Evolutionary conservation across 768 basidiomycete species (phyloP), one percentile per base, ranked within the genome.

Genomic region (Hypsizygus marmoreus): DNA sequence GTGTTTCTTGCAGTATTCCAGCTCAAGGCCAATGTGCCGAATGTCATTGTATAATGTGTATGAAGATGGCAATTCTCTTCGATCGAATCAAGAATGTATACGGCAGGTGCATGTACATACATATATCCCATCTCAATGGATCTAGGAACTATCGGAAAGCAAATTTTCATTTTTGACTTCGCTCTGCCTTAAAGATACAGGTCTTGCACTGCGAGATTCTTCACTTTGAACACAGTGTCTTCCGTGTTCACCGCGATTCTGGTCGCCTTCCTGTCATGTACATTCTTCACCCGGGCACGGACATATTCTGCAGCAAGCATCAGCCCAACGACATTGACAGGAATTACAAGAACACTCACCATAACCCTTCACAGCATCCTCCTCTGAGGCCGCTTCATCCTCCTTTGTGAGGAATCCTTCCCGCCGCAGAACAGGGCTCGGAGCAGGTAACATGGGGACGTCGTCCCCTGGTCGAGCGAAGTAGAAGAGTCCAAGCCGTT

Each of bases 401-500:
- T 53, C 55, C 9, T 59, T 54, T 34, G 59, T 51, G 11, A 54
- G 19, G n/a, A 51, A 44, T 0, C 74, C 73, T 2, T 59, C 64
- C n/a, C 66, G 57, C 28, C 68, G 57, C n/a, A 78, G 57, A 4
- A 77, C 64, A 3, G 72, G 71, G 42, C 73, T 76, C 13, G 66
- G 63, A 0, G 50, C 52, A 1, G 75, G 74, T 13, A 63, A 44
- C 37, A 79, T 58, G 17, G 55, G 59, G 20, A 65, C 64, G 17
- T 67, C 51, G 50, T 77, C 69, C 30, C 74, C 70, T 0, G 69
- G 64, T 48, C 67, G 57, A 20, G 62, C 62, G 35, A 80, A 80
- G 58, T 77, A 79, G 51, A 76, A 71, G 5, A 73, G 56, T 2
- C 76, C 75, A 1, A 78, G 58, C 2, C 77, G 69, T 10, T 69